Evolutionary conservation across 192 early-diverging fungal genomes (phyloP).

Genomic region (Linnemannia schmuckeri): DNA sequence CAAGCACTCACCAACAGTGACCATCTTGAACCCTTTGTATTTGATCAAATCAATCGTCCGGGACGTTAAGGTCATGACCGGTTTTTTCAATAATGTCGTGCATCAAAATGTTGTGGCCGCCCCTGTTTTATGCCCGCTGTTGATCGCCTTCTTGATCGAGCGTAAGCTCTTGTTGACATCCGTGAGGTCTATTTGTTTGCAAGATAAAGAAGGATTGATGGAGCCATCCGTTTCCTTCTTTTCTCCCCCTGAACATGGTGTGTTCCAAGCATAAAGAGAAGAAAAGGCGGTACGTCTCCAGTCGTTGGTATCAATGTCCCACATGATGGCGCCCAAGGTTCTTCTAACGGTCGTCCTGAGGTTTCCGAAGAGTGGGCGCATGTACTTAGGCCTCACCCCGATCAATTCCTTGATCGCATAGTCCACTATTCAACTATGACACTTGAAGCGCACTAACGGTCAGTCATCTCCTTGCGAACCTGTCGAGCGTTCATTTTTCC

Average conservation of each 20-base stretch:
- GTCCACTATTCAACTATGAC: conserved; percentile 19
- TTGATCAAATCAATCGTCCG: conserved; percentile 57
- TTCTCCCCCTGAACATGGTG: background rate
- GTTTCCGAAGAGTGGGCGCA: conserved; percentile 59
- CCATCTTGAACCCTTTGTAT: conserved; percentile 52
- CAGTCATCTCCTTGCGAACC: conserved; percentile 22
- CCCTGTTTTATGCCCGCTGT: background rate
- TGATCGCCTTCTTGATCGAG: background rate
- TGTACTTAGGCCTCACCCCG: conserved; percentile 65
- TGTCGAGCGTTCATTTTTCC: conserved; percentile 25
- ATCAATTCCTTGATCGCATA: conserved; percentile 35
- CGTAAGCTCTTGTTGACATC: background rate
- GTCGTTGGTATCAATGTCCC: conserved; percentile 60
- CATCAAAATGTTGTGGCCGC: conserved; percentile 37
- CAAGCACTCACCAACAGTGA: conserved; percentile 60
- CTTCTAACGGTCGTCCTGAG: conserved; percentile 16
- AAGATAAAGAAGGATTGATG: background rate
- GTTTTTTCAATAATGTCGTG: conserved; percentile 57
- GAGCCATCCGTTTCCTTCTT: no score
- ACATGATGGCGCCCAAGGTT: conserved; percentile 27
- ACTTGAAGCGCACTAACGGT: background rate
- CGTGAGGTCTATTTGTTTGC: background rate
- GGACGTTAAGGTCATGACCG: conserved; percentile 48
- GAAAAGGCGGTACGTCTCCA: conserved; percentile 10
- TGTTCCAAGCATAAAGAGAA: background rate